Evolutionary conservation across 805 yeast species (phyloP).

Genomic region (Kuraishia molischiana): DNA sequence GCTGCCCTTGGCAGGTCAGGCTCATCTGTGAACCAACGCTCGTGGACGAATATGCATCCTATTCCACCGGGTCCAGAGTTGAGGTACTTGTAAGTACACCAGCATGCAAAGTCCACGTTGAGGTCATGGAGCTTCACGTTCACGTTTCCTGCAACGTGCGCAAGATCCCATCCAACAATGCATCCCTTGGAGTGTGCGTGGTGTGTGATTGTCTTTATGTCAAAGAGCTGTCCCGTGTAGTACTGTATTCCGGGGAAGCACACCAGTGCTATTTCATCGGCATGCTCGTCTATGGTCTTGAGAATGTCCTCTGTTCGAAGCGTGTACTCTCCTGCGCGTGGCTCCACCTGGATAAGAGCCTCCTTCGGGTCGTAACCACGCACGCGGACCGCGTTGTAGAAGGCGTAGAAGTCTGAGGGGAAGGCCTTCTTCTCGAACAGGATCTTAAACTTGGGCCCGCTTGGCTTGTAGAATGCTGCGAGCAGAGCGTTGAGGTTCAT

Average conservation of each 20-base stretch:
- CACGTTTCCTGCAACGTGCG: conserved; percentile 91
- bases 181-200: conserved; percentile 44
- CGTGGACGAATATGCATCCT: conserved; percentile 78
- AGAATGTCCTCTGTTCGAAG: conserved; percentile 58
- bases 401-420: conserved; percentile 88
- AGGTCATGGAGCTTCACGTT: conserved; percentile 72
- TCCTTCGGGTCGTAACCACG: conserved; percentile 42
- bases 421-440: conserved; percentile 81
- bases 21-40: conserved; percentile 19
- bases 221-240: conserved; percentile 84
- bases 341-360: conserved; percentile 54
- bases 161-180: conserved; percentile 87
- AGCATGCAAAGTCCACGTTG: conserved; percentile 88
- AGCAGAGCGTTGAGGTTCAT: conserved; percentile 70
- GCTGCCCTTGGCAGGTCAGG: conserved; percentile 61
- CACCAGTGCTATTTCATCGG: conserved; percentile 59
- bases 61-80: conserved; percentile 93
- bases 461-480: conserved; percentile 66
- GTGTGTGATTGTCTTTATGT: conserved; percentile 60
- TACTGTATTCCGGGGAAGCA: conserved; percentile 86
- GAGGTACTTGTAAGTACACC: conserved; percentile 89
- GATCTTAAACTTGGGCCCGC: conserved; percentile 49
- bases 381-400: conserved; percentile 59
- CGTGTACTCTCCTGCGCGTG: conserved; percentile 46
- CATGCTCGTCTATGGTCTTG: conserved; percentile 39